A percentile compares a stretch with the other conserved stretches of the same genome.
phyloP scores from a whole-genome alignment of 1,284 basidiomycete genomes.

The Papiliotrema fonsecae region DNA sequence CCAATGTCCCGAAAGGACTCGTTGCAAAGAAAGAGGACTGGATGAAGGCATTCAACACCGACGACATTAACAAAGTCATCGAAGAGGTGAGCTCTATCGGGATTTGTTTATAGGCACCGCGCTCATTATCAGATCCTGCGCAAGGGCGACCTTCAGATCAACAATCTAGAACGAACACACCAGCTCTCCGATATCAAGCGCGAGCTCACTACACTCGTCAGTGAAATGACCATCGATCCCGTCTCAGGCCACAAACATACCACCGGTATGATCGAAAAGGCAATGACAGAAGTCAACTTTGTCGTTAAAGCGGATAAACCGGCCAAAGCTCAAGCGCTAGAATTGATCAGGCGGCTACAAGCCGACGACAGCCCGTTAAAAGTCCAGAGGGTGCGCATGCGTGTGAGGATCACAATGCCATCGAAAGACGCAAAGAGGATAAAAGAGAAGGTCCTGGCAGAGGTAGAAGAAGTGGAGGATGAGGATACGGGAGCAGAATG shows the following conservation, averaged over 20 bases:
- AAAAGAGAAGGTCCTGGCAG: conserved; percentile 65
- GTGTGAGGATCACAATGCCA: conserved; percentile 77
- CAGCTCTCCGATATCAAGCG: conserved; percentile 76
- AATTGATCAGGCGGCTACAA: conserved; percentile 80
- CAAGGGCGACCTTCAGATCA: conserved; percentile 95
- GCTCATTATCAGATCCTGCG: conserved; percentile 71
- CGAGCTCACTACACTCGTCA: conserved; percentile 90
- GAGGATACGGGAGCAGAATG: conserved; percentile 74
- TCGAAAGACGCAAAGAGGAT: conserved; percentile 66
- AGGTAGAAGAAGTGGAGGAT: conserved; percentile 77
- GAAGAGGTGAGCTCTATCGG: conserved; percentile 62
- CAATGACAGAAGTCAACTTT: conserved; percentile 90
- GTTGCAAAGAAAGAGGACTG: conserved; percentile 85
- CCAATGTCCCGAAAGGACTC: conserved; percentile 95
- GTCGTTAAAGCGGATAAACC: conserved; percentile 83
- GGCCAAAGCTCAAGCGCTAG: conserved; percentile 91
- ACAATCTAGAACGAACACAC: conserved; percentile 92
- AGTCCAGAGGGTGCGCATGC: conserved; percentile 89
- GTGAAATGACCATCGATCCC: conserved; percentile 94
- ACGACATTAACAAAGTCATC: conserved; percentile 67
- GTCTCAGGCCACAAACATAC: conserved; percentile 82
- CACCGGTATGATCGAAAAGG: conserved; percentile 96
- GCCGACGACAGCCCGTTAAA: conserved; percentile 58
- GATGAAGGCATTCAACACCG: conserved; percentile 82
- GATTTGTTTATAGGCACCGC: too few relatives aligned